Base-by-base conservation (phyloP, 2,329 filamentous ascomycete species). In the Phaeosphaeriaceae sp. region DNA sequence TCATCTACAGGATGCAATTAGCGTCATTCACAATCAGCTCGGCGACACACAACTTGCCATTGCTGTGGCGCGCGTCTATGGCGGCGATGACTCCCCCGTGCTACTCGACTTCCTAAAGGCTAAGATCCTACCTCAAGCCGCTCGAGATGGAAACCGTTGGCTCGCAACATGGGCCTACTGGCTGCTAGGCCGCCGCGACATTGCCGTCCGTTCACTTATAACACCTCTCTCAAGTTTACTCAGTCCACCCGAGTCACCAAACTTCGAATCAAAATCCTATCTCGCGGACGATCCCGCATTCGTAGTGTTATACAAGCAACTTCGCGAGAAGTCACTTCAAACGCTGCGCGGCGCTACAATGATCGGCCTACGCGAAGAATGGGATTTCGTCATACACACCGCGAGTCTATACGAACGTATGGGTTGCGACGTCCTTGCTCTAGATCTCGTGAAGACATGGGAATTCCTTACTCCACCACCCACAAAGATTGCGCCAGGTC, bases 101-200 rank as follows among this genome's bases (percentile, higher is more conserved):
- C 71, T 97, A 2, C 81, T 81, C 20, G 84, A 83, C 48, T 80
- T 99, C 7, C 78, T 99, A 1, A 84, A 90, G 63, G 89, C 96
- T 9, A 89, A 88, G 52, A 84, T 97, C 1, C 79, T 97, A 0
- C 83, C 86, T 0, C 76, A 89, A 54, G 94, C 94, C 15, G 86
- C 89, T 0, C 82, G 86, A 33, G 87, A 93, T 56, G 91, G 91
- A 2, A 93, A 99, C 67, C 83, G 93, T 48, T 99, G 94, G 93
- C 83, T 96, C 50, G 90, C 92, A 9, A 94, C 89, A 0, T 99
- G 94, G 94, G 90, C 90, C 2, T 96, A 96, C 68, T 96, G 91
- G 88, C 90, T 96, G 81, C 80, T 97, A 4, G 86, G 86, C 30
- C 83, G 89, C 54, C 85, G 87, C 52, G 89, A 95, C 59, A 89